A percentile compares a stretch with the other conserved stretches of the same genome.
phyloP scores from a whole-genome alignment of 805 yeast genomes.

The Monosporozyma yasuniensis region DNA sequence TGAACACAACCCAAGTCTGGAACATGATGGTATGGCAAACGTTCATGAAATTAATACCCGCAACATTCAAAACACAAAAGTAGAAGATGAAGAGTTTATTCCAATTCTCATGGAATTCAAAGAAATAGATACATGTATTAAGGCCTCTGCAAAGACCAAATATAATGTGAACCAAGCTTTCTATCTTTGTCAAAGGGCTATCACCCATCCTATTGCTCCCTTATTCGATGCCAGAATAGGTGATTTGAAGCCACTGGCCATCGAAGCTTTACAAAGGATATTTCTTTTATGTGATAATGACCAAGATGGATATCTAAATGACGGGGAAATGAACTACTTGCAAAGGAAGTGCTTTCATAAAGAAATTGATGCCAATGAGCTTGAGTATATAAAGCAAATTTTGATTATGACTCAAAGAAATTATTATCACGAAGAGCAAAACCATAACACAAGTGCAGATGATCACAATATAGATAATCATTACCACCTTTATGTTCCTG shows the following conservation, averaged over 20 bases:
- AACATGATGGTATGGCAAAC: constrained; percentile 4
- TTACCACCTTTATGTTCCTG: constrained; percentile 24
- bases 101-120: constrained; percentile 85
- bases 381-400: constrained; percentile 36
- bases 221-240: constrained; percentile 88
- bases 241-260: constrained; percentile 65
- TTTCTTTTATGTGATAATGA: constrained; percentile 82
- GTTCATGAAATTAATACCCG: background rate
- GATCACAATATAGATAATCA: background rate
- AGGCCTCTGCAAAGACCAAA: constrained; percentile 78
- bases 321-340: constrained; percentile 56
- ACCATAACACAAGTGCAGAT: background rate
- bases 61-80: constrained; percentile 33
- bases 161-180: constrained; percentile 77
- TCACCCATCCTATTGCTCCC: constrained; percentile 88
- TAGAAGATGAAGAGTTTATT: constrained; percentile 68
- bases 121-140: constrained; percentile 85
- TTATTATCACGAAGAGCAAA: background rate
- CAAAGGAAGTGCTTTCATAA: constrained; percentile 72
- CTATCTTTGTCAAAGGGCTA: constrained; percentile 87
- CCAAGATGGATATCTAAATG: constrained; percentile 76
- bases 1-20: constrained; percentile 7
- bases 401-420: constrained; percentile 10
- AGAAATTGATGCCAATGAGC: constrained; percentile 41
- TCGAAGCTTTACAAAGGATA: constrained; percentile 67